Conservation (phyloP, 108 stramenopile genomes). For the Pseudonitzschia multiseries region DNA sequence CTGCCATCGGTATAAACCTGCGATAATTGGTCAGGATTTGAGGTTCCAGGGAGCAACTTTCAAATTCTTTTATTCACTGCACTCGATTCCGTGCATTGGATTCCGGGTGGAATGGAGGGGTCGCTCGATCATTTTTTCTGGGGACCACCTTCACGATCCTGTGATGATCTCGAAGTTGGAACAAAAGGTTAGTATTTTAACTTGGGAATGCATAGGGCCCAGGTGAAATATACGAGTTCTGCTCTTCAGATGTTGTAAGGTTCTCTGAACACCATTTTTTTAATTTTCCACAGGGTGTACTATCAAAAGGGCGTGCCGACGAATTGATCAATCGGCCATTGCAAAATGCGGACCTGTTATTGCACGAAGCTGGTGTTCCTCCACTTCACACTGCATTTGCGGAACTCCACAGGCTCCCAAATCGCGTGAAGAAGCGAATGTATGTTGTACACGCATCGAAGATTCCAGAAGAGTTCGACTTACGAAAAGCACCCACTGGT, state of each 20-base stretch:
- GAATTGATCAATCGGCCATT: conserved; percentile 82
- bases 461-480: conserved; percentile 64
- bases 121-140: conserved; percentile 88
- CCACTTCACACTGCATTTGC: conserved; percentile 92
- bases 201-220: not conserved
- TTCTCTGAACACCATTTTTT: not conserved
- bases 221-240: not conserved
- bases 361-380: conserved; percentile 92
- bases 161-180: conserved; percentile 63
- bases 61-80: conserved; percentile 89
- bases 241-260: not conserved
- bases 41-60: conserved; percentile 87
- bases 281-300: conserved; percentile 52
- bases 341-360: conserved; percentile 82
- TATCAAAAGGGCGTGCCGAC: conserved; percentile 74
- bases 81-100: conserved; percentile 91
- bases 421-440: conserved; percentile 75
- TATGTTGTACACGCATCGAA: conserved; percentile 92
- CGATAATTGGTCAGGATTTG: conserved; percentile 86
- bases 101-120: conserved; percentile 91
- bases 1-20: conserved; percentile 83
- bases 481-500: conserved; percentile 84
- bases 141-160: conserved; percentile 92
- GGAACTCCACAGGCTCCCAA: conserved; percentile 73
- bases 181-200: conserved; percentile 38